A percentile compares a stretch with the other conserved stretches of the same genome.
Evolutionary conservation across 305 asterid genomes (phyloP).

Genomic region (Euphrasia arctica): DNA sequence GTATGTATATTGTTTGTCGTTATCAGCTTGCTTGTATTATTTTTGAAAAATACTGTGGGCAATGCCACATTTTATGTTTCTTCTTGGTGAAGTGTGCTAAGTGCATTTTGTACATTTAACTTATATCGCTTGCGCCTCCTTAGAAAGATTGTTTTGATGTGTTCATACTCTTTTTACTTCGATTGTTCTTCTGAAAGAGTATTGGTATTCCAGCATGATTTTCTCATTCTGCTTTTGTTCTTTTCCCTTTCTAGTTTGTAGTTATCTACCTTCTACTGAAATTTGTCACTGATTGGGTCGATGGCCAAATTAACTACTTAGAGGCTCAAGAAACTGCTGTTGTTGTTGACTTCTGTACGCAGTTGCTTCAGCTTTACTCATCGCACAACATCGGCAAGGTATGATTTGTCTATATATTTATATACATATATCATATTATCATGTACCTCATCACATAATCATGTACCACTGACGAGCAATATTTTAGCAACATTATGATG

Average conservation of each 20-base stretch:
- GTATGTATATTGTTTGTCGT: too few species aligned
- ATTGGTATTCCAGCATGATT: conserved; percentile 4
- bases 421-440: conserved; percentile 13
- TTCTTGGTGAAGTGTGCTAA: too few species aligned
- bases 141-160: conserved; percentile 7
- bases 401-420: conserved; percentile 15
- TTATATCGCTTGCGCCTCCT: conserved; percentile 8
- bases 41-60: too few species aligned
- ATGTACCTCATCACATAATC: conserved; percentile 1
- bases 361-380: conserved; percentile 83
- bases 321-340: conserved; percentile 93
- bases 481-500: conserved; percentile 15
- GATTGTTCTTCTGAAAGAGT: not conserved
- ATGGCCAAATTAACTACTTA: conserved; percentile 83
- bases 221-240: conserved; percentile 17
- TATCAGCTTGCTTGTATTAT: too few species aligned
- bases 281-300: conserved; percentile 93
- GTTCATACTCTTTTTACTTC: not conserved
- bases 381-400: conserved; percentile 97
- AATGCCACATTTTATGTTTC: too few species aligned
- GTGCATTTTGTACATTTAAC: conserved; percentile 1
- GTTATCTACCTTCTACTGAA: conserved; percentile 91
- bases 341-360: conserved; percentile 83
- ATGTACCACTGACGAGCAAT: not conserved
- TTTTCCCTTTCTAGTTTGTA: conserved; percentile 45